These are phyloP conservation scores for Fremontodendron californicum DNA, from an alignment of 345 rosid species.

Conservation along the genomic window DNA sequence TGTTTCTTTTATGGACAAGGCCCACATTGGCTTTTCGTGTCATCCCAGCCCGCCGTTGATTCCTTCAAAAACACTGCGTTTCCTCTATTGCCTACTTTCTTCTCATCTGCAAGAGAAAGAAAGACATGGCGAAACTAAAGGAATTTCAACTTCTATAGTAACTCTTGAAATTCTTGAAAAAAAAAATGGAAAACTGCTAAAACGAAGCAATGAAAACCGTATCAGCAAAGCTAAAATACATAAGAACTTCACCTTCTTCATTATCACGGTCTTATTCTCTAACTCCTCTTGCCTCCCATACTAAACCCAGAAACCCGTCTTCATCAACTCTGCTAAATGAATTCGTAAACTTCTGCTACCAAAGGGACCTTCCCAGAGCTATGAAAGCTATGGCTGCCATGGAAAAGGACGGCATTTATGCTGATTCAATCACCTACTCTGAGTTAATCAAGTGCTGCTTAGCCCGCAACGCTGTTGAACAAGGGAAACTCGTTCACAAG, in stretches of 20 bases:
- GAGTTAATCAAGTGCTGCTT: constrained; percentile 50
- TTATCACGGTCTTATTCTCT: constrained; percentile 16
- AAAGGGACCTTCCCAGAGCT: constrained; percentile 46
- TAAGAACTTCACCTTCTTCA: not conserved
- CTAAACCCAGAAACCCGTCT: not conserved
- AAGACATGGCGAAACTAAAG: not conserved
- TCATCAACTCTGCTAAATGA: constrained; percentile 33
- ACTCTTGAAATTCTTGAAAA: not conserved
- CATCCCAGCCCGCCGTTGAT: not conserved
- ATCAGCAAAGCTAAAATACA: constrained; percentile 6
- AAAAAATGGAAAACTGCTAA: not conserved
- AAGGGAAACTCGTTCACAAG: constrained; percentile 30
- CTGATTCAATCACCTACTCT: constrained; percentile 44
- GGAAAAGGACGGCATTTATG: constrained; percentile 33
- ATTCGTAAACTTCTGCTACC: constrained; percentile 43
- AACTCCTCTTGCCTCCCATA: not conserved
- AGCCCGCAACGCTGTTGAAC: constrained; percentile 34
- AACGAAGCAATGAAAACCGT: constrained; percentile 15
- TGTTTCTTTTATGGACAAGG: not conserved
- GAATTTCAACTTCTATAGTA: not conserved
- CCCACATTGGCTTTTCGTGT: not conserved
- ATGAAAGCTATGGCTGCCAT: constrained; percentile 42
- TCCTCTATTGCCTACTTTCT: not conserved
- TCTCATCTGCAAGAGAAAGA: not conserved
- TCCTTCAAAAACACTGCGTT: constrained; percentile 1